Base-by-base conservation (phyloP, 2,329 filamentous ascomycete genomes). In the Aspergillus brasiliensis region DNA sequence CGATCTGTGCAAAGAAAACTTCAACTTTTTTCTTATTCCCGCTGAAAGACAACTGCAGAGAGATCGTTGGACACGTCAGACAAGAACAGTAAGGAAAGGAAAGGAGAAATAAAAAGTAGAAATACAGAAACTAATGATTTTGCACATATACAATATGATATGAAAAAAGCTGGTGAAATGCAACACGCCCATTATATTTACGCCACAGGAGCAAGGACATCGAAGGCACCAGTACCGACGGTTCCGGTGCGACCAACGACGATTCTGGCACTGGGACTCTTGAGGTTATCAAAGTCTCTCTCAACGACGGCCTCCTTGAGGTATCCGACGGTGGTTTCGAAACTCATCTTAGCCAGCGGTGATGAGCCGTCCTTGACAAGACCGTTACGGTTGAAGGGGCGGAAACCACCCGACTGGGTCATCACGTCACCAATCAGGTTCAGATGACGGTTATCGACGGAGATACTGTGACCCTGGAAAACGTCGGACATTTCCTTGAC, bases 321-420 rank as follows among this genome's bases (percentile, higher is more conserved):
- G 82, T 97, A 97, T 0, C 90, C 89, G 40, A 98, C 85, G 2
- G 95, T 99, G 3, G 95, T 99, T 84, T 99, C 95, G 80, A 98
- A 99, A 76, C 91, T 96, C 94, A 98, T 98, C 84, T 98, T 98
- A 78, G 95, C 94, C 69, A 99, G 94, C 0, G 95, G 92, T 66
- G 89, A 93, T 27, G 94, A 89, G 71, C 91, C 93, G 65, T 91
- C 88, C 72, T 87, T 88, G 62, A 81, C 77, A 42, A 99, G 82
- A 1, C 94, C 95, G 73, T 91, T 96, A 51, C 95, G 90, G 78
- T 91, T 97, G 80, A 99, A 99, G 0, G 95, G 89, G 51, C 88
- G 90, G 80, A 96, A 99, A 1, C 87, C 88, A 66, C 95, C 95
- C 61, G 88, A 89, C 56, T 94, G 86, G n/a, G 95, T 99, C 95